Base-by-base conservation (phyloP, 768 basidiomycete genomes). In the Tulasnella sp. region DNA sequence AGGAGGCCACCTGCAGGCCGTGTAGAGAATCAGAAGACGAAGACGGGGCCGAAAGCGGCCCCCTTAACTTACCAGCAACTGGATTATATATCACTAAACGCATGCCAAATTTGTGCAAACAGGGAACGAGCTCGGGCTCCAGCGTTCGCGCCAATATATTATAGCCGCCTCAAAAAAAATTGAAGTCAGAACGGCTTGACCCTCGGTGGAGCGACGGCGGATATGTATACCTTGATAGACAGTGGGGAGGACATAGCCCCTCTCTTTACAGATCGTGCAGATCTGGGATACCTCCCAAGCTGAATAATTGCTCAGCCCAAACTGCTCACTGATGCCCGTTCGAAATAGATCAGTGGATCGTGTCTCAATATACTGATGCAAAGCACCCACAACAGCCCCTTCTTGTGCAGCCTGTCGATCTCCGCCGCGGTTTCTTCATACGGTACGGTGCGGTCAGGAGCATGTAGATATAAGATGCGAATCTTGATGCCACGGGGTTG, bases 1-100 rank as follows among this genome's bases (percentile, higher is more conserved):
- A 83, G 79, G 61, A 82, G 76, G 0, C 81, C 81, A 4, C 80
- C 81, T 1, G 21, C 9, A 23, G n/a, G 1, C 34, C 34, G 34
- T 15, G 5, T 38, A 15, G 34, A 38, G 34, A 38, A 38, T 5
- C 34, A 38, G 34, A 38, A 15, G 7, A 7, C 5, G 19, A 38
- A 5, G 15, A 38, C 34, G 15, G 5, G 34, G 34, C 15, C 19
- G 42, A 11, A 48, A 7, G 7, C n/a, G 26, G 10, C n/a, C 7
- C 26, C 5, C 24, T 30, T 5, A 26, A 29, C 34, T 26, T 48
- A 45, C 61, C 61, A 41, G 56, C 61, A 24, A 62, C 47, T 11
- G 61, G 61, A 43, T 59, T 62, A 41, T 62, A 62, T n/a, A 58
- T 34, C 7, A 58, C 56, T 15, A 62, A 48, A 19, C 47, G 45